These are phyloP conservation scores for Kazachstania sp. DNA, from an alignment of 1,139 yeast species.

Conservation along the genomic window DNA sequence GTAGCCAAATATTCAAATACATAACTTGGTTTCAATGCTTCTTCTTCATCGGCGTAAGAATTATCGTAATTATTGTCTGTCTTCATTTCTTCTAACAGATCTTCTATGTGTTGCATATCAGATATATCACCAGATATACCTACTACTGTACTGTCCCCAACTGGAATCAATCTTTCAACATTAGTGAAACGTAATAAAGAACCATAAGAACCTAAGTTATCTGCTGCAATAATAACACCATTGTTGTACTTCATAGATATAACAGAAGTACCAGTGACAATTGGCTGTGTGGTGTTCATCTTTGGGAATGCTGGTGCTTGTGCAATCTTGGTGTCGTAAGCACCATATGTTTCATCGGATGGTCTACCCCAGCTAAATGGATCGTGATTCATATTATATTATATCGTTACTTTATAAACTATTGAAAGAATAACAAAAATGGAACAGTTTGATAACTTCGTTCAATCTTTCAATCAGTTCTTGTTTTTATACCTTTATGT, in stretches of 20 bases:
- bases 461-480: neutral
- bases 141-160: conserved; percentile 79
- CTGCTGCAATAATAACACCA: conserved; percentile 93
- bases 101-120: conserved; percentile 78
- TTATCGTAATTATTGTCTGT: conserved; percentile 72
- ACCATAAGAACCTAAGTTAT: conserved; percentile 89
- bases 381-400: conserved; percentile 72
- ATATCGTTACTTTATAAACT: neutral
- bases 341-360: conserved; percentile 68
- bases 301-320: conserved; percentile 51
- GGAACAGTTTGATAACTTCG: too few relatives aligned
- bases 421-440: neutral
- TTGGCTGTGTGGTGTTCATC: conserved; percentile 87
- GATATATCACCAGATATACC: conserved; percentile 94
- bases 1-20: conserved; percentile 82
- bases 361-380: conserved; percentile 97
- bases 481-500: too few relatives aligned
- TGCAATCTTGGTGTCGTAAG: conserved; percentile 66
- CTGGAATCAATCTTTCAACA: conserved; percentile 73
- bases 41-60: conserved; percentile 46
- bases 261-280: conserved; percentile 94
- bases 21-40: conserved; percentile 70
- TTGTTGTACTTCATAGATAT: conserved; percentile 81
- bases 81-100: conserved; percentile 69
- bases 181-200: conserved; percentile 81